Percentiles rank a stretch among this genome's conserved stretches.
Evolutionary conservation across 768 basidiomycete genomes (phyloP).

Genomic region (Leccinum arenicola): DNA sequence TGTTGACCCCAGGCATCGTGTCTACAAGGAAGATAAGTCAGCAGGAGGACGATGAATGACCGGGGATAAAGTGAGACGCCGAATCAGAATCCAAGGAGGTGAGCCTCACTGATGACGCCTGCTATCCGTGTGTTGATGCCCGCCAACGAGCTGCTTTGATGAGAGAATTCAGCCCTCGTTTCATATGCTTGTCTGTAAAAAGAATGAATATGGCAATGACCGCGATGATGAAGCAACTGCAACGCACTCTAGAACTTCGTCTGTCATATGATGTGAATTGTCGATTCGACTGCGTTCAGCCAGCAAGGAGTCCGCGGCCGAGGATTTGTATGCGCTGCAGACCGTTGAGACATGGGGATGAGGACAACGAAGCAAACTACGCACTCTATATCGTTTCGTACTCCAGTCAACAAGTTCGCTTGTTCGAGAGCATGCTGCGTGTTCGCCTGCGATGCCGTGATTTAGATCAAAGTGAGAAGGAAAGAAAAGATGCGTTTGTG

Average conservation of each 20-base stretch:
- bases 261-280: constrained; percentile 92
- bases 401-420: constrained; percentile 83
- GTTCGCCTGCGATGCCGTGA: constrained; percentile 54
- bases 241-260: constrained; percentile 81
- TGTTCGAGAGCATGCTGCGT: constrained; percentile 81
- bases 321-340: constrained; percentile 84
- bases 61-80: too few species aligned
- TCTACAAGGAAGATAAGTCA: constrained; percentile 38
- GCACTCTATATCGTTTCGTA: constrained; percentile 95
- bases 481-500: neutral
- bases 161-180: constrained; percentile 87
- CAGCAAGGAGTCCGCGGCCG: constrained; percentile 81
- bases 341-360: neutral
- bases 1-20: constrained; percentile 94
- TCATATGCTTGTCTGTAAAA: constrained; percentile 87
- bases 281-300: constrained; percentile 89
- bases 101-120: constrained; percentile 69
- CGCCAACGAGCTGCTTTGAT: constrained; percentile 72
- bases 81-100: too few species aligned
- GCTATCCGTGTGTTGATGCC: constrained; percentile 84
- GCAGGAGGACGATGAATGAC: neutral
- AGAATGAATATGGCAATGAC: neutral
- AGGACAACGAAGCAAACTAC: constrained; percentile 21
- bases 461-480: neutral
- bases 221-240: neutral